A percentile compares a stretch with the other conserved stretches of the same genome.
Conservation (phyloP, 2,329 filamentous ascomycete genomes). For the Ophiostoma triangulosporum region DNA sequence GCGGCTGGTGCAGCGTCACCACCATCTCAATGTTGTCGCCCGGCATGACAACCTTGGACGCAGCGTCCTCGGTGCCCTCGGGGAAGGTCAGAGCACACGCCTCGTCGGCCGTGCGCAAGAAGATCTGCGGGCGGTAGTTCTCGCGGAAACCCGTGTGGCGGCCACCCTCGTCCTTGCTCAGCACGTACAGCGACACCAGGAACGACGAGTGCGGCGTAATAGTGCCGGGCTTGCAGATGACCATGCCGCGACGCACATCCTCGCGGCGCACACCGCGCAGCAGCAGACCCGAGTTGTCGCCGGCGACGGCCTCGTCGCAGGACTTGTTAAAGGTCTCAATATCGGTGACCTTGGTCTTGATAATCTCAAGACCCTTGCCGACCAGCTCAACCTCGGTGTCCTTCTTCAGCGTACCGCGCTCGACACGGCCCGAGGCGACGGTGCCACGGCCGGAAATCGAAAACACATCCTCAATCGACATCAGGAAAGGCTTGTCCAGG, state of each 20-base stretch:
- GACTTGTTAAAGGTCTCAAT: constrained; percentile 99
- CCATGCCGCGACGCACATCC: constrained; percentile 90
- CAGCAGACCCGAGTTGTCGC: constrained; percentile 95
- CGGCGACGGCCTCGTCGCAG: constrained; percentile 88
- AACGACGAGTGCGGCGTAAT: constrained; percentile 85
- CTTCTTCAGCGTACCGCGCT: constrained; percentile 87
- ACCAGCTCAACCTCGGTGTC: constrained; percentile 91
- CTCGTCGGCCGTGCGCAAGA: constrained; percentile 82
- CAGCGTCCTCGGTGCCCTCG: constrained; percentile 60
- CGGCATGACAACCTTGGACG: constrained; percentile 81
- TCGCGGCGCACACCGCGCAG: constrained; percentile 93
- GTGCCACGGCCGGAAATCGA: constrained; percentile 89
- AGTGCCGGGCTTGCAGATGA: constrained; percentile 69
- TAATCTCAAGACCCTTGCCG: constrained; percentile 64
- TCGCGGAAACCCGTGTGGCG: constrained; percentile 89
- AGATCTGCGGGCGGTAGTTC: constrained; percentile 97
- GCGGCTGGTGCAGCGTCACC: constrained; percentile 68
- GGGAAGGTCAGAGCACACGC: constrained; percentile 71
- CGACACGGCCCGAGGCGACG: constrained; percentile 90
- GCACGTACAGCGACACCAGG: constrained; percentile 88
- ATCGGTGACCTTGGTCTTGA: constrained; percentile 99
- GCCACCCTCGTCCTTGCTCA: constrained; percentile 96
- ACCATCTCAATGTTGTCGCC: constrained; percentile 99
- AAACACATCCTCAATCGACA: constrained; percentile 92
- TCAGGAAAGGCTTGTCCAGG: constrained; percentile 96